These are phyloP conservation scores for Gynochthodes officinalis DNA, from an alignment of 257 asterid genomes.

Conservation along the genomic window DNA sequence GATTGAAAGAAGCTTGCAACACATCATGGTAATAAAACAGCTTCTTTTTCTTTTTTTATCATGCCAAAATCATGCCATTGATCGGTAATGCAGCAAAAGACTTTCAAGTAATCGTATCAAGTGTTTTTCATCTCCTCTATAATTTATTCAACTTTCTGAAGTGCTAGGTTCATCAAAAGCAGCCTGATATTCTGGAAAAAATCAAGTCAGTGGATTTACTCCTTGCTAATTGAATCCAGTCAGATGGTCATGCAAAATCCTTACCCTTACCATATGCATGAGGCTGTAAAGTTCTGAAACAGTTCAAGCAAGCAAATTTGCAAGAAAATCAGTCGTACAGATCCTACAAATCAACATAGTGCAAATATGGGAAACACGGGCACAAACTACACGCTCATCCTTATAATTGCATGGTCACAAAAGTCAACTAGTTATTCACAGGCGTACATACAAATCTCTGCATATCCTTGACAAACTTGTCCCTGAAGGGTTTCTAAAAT, in stretches of 20 bases:
- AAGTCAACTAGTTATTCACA: background rate
- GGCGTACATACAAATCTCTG: background rate
- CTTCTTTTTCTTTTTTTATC: background rate
- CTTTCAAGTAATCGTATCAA: background rate
- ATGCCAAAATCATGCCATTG: background rate
- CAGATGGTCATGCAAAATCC: background rate
- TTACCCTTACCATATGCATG: background rate
- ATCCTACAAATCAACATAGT: background rate
- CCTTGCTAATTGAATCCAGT: background rate
- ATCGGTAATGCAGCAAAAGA: background rate
- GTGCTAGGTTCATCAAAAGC: background rate
- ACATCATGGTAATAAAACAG: background rate
- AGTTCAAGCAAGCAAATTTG: no score
- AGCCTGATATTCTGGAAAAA: no score
- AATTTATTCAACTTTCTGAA: background rate
- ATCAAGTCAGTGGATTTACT: background rate
- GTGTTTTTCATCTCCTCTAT: no score
- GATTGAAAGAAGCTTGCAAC: background rate
- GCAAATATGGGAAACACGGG: background rate
- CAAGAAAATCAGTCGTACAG: background rate
- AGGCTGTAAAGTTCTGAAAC: background rate
- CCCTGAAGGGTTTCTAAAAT: background rate
- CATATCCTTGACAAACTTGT: background rate
- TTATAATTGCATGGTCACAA: background rate
- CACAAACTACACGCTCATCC: background rate